Base-by-base conservation (phyloP, 2,329 filamentous ascomycete genomes). In the Alternaria sp. region DNA sequence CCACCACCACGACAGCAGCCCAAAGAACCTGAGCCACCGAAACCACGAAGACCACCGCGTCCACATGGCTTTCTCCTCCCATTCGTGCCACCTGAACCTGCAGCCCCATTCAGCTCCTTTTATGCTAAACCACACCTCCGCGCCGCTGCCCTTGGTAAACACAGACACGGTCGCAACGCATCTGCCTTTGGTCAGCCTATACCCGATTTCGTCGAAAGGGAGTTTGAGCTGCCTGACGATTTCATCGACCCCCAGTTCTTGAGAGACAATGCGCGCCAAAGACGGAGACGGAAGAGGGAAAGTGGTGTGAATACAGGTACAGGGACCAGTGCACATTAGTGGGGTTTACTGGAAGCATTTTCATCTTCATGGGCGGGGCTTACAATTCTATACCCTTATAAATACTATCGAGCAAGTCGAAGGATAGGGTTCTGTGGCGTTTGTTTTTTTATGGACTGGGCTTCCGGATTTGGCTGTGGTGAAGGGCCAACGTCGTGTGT, bases 141-240 rank as follows among this genome's bases (percentile, higher is more conserved):
- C 26, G 91, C 93, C 22, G 87, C 89, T 7, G 93, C 94, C 9
- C 79, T 97, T n/a, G 90, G 88, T 62, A 88, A 88, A 67, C 84
- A 87, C 49, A 86, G 93, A 34, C 88, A 91, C 53, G 87, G 88
- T 51, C 85, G 92, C 51, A 91, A 86, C 52, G 84, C 89, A 16
- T 83, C 90, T 48, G 94, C 94, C 4, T 98, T 95, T 85, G 94
- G 94, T 0, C 87, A 90, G 26, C 86, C 91, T 0, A 79, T 98
- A 20, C 94, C 94, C 1, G 92, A 96, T 14, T 81, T 90, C 58
- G 76, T 82, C 5, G 86, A 91, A 73, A 75, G 75, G 32, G 91
- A 96, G 42, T 98, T 97, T 74, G 84, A 87, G 58, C 81, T 97
- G 52, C 92, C 94, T 0, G 82, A 86, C 7, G 90, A 90, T 38